phyloP scores from a whole-genome alignment of 768 basidiomycete species.

The Xanthoconium purpureum region DNA sequence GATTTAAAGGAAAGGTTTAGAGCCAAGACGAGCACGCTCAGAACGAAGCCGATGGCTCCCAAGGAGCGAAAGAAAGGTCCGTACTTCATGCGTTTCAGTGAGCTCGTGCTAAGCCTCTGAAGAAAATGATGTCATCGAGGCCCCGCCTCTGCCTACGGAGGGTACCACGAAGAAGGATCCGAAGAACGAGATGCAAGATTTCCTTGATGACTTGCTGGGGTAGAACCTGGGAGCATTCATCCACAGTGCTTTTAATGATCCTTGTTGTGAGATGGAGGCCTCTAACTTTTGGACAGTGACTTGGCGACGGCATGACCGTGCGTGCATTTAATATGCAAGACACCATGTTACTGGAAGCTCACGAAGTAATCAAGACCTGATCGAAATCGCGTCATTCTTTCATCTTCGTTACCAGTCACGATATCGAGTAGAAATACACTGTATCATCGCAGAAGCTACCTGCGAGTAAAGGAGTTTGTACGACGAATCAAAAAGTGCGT shows the following conservation, averaged over 20 bases:
- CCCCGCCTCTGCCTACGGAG: conserved; percentile 52
- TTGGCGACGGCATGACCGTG: not conserved
- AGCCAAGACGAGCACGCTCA: conserved; percentile 50
- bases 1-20: conserved; percentile 59
- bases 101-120: conserved; percentile 2
- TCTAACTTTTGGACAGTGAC: not conserved
- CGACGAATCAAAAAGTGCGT: not conserved
- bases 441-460: not conserved
- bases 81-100: conserved; percentile 1
- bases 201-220: conserved; percentile 63
- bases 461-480: conserved; percentile 2
- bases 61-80: conserved; percentile 41
- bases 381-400: not conserved
- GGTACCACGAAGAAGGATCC: conserved; percentile 34
- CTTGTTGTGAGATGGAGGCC: not conserved
- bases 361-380: not conserved
- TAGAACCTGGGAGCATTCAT: conserved; percentile 19
- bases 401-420: not conserved
- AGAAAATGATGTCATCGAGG: conserved; percentile 40
- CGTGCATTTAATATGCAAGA: too few species aligned
- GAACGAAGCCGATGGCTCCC: conserved; percentile 33
- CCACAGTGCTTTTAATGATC: not conserved
- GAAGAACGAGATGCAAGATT: conserved; percentile 67
- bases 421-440: conserved; percentile 4
- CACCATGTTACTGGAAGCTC: not conserved